phyloP scores from a whole-genome alignment of 1,284 basidiomycete species.

The Puccinia hordei region DNA sequence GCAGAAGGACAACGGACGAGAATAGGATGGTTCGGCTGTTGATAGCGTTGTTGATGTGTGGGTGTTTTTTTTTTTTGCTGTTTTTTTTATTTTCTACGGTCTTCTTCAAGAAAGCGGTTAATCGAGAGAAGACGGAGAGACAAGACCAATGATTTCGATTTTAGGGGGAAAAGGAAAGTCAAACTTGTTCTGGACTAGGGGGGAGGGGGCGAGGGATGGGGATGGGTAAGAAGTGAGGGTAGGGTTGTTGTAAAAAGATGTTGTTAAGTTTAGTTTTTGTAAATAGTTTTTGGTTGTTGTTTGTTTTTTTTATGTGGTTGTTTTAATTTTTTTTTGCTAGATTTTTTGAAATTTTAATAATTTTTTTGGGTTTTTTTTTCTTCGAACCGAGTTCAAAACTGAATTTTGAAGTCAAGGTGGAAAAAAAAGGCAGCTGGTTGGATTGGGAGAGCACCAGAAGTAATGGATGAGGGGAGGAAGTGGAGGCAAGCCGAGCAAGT shows the following conservation, averaged over 20 bases:
- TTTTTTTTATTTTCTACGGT: background rate
- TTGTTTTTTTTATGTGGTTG: background rate
- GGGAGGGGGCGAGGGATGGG: no score
- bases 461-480: no score
- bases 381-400: no score
- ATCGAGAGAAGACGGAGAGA: slow-evolving; percentile 3
- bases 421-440: no score
- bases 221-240: slow-evolving; percentile 21
- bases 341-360: slow-evolving; percentile 31
- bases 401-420: no score
- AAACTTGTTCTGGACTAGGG: background rate
- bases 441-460: no score
- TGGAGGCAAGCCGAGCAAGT: no score
- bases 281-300: slow-evolving; percentile 2
- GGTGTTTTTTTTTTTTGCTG: background rate
- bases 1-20: background rate
- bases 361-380: slow-evolving; percentile 24
- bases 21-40: background rate
- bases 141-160: background rate
- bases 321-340: slow-evolving; percentile 2
- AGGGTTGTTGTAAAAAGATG: background rate
- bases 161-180: slow-evolving; percentile 15
- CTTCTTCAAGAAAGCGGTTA: slow-evolving; percentile 16
- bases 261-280: background rate
- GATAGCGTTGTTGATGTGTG: background rate